Conservation (phyloP, 139 green algal genomes). For the Gonium pectorale region DNA sequence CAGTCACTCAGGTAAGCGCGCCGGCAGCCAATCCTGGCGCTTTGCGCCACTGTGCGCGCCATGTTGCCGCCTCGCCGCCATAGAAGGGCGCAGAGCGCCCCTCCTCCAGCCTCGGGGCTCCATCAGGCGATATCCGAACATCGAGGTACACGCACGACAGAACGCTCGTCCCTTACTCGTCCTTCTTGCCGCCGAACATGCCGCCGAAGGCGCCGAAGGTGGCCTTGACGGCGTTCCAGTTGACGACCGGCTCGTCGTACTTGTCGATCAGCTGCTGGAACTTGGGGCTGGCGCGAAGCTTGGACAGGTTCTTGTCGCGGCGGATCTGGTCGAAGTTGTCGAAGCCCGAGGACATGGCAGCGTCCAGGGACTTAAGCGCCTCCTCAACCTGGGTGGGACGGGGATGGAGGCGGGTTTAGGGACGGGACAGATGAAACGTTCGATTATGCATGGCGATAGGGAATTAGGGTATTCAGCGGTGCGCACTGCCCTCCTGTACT, state of each 20-base stretch:
- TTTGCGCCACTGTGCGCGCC: too few species aligned
- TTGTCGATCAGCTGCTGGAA: constrained; percentile 85
- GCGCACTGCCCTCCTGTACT: too few species aligned
- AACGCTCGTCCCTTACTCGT: too few species aligned
- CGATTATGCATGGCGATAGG: too few species aligned
- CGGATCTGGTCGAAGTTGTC: constrained; percentile 93
- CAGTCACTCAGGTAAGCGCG: too few species aligned
- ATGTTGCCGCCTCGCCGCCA: too few species aligned
- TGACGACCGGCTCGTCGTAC: constrained; percentile 96
- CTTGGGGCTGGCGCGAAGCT: constrained; percentile 73
- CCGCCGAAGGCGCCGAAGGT: constrained; percentile 65
- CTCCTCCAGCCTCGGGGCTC: too few species aligned
- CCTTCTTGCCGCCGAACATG: constrained; percentile 55
- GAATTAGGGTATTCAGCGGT: too few species aligned
- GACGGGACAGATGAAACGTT: background rate
- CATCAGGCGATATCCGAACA: too few species aligned
- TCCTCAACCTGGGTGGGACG: constrained; percentile 75
- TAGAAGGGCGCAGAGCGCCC: too few species aligned
- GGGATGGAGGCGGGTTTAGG: background rate
- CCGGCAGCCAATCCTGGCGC: too few species aligned
- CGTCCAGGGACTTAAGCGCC: constrained; percentile 86
- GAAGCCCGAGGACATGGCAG: constrained; percentile 89
- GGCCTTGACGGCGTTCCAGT: constrained; percentile 84
- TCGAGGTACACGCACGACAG: too few species aligned
- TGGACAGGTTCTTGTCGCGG: constrained; percentile 90